Base-by-base conservation (phyloP, 352 stramenopile genomes). In the Phytophthora pini region DNA sequence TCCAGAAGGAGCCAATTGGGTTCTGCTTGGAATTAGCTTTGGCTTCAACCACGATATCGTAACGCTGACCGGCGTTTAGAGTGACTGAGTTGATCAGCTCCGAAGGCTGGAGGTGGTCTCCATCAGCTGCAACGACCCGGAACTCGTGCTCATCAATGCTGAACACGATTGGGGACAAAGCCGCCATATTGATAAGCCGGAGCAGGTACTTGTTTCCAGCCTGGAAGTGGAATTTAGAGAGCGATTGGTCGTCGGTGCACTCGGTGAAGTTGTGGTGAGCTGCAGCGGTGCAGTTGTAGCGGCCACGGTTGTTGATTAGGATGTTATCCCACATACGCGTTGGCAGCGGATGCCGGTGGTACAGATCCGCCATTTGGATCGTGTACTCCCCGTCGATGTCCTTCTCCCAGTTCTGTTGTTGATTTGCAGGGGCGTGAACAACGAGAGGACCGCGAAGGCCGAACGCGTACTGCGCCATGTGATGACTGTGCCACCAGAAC, bases 401-500 rank as follows among this genome's bases (percentile, higher is more conserved):
- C 24, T 65, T 40, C 47, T 69, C 61, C 66, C 64, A 72, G 0
- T n/a, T 2, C 12, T 69, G 41, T 26, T 8, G 47, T 48, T 70
- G 24, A 15, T 54, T 58, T 22, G 38, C 34, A 20, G 72, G 61
- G 34, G 49, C 26, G 36, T 76, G 60, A 32, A 80, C 69, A 40
- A 82, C 47, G 7, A 82, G 41, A 6, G 74, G 64, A 0, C 71
- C 74, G 27, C 72, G 71, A 10, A 82, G 61, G 3, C 74, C 71
- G 39, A 65, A 77, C 3, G 67, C 67, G 31, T 79, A 82, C 31
- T 79, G 63, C 1, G 56, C 45, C 5, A 24, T 48, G 29, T 80
- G 50, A 43, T 82, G 74, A 24, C 59, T 58, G 46, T 82, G 74
- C 63, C 64, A 82, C 74, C 74, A 82, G 47, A 77, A 79, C 7